Conservation (phyloP, 768 basidiomycete genomes). For the Arthromyces matolae region DNA sequence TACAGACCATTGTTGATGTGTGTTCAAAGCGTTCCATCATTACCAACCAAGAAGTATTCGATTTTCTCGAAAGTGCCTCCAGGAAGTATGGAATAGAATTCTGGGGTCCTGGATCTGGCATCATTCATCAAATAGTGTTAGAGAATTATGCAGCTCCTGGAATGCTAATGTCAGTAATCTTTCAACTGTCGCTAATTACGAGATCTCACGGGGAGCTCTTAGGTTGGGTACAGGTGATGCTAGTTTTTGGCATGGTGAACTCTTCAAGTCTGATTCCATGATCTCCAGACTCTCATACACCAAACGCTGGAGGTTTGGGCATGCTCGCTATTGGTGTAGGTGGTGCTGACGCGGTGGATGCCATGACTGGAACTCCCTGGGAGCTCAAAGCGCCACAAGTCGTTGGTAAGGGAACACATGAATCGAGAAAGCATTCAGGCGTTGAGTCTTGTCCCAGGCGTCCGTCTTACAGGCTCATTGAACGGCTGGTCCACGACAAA, state of each 20-base stretch:
- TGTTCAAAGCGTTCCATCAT: slow-evolving; percentile 69
- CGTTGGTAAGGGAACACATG: slow-evolving; percentile 72
- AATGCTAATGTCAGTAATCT: slow-evolving; percentile 70
- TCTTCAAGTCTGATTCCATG: slow-evolving; percentile 2
- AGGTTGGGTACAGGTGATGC: slow-evolving; percentile 78
- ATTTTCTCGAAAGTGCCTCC: slow-evolving; percentile 91
- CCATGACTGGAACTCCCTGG: slow-evolving; percentile 98
- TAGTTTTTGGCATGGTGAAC: neutral
- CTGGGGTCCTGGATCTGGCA: slow-evolving; percentile 94
- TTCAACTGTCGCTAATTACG: neutral
- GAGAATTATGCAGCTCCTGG: slow-evolving; percentile 97
- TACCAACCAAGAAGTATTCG: slow-evolving; percentile 94
- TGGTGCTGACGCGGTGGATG: slow-evolving; percentile 97
- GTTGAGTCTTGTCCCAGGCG: slow-evolving; percentile 45
- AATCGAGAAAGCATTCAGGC: neutral
- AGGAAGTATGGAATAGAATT: slow-evolving; percentile 95
- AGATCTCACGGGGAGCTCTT: slow-evolving; percentile 8
- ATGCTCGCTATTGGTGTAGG: slow-evolving; percentile 98
- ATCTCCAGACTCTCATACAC: slow-evolving; percentile 85
- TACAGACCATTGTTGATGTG: neutral
- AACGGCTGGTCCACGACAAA: slow-evolving; percentile 94
- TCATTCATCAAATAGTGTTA: slow-evolving; percentile 96
- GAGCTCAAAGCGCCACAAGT: slow-evolving; percentile 90
- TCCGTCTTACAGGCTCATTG: slow-evolving; percentile 85
- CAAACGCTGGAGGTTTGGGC: slow-evolving; percentile 96